Conservation (phyloP, 352 stramenopile genomes). For the Thalassiosira mediterranea region DNA sequence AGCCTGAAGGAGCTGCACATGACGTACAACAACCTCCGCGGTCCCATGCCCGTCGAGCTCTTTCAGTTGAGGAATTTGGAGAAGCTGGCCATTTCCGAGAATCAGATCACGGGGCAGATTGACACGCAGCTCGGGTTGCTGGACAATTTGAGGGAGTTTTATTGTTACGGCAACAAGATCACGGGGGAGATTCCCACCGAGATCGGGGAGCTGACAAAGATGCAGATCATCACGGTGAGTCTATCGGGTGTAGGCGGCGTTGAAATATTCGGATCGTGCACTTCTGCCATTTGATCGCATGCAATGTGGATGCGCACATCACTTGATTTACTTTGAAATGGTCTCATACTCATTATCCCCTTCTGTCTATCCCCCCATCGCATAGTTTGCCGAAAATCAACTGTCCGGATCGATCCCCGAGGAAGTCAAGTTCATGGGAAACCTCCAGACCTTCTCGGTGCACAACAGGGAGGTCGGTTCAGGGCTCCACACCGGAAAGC, state of each 20-base stretch:
- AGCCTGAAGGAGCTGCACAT: constrained; percentile 58
- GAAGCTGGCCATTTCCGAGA: constrained; percentile 72
- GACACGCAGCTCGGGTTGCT: constrained; percentile 58
- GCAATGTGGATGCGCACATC: background rate
- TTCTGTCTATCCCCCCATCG: constrained; percentile 5
- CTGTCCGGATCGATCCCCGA: constrained; percentile 46
- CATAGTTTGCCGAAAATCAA: constrained; percentile 56
- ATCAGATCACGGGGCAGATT: constrained; percentile 64
- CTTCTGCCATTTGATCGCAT: background rate
- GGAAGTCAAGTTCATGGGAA: constrained; percentile 58
- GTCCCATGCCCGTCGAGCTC: constrained; percentile 57
- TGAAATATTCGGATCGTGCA: no score
- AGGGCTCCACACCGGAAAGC: constrained; percentile 44
- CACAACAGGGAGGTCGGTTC: constrained; percentile 58
- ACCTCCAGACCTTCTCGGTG: constrained; percentile 63
- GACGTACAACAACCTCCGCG: constrained; percentile 61
- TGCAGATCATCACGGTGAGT: constrained; percentile 70
- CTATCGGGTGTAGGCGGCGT: background rate
- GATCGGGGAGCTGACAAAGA: constrained; percentile 62
- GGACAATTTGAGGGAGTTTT: constrained; percentile 67
- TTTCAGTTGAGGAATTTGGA: constrained; percentile 61
- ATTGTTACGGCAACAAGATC: constrained; percentile 80
- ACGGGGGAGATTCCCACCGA: constrained; percentile 68
- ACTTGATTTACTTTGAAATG: background rate
- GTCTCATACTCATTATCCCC: background rate